Base-by-base conservation (phyloP, 2,329 filamentous ascomycete species). In the Neonectria ditissima region DNA sequence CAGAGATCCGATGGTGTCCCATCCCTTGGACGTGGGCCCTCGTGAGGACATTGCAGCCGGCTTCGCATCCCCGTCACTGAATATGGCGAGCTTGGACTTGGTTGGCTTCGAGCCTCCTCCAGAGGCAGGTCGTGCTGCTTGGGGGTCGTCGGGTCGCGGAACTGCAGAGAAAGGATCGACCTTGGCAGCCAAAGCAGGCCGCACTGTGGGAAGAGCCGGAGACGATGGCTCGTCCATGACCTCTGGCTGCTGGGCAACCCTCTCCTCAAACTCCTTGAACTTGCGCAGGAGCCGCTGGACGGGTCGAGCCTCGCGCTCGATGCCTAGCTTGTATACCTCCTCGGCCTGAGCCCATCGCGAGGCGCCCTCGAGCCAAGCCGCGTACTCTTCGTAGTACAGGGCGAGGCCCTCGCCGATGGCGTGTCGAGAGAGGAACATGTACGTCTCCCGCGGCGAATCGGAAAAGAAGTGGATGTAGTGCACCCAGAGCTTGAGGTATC, bases 331-430 rank as follows among this genome's bases (percentile, higher is more conserved):
- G 77, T 97, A 98, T 1, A 99, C 92, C 78, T 99, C 96, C 72
- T 97, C 94, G 1, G 96, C 95, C 78, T 99, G 96, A 22, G 84
- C 86, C 92, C 93, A 97, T 67, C 95, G 86, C 14, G 89, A 92
- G 7, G 90, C 92, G 37, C 88, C 85, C 80, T 99, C 96, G 7
- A 99, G 83, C 93, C 94, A 98, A 1, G 89, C 91, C 1, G 96
- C 94, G 76, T 97, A 99, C 75, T 98, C 96, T 77, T 99, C 96
- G 79, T 99, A 99, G 78, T 94, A 99, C 4, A 98, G 83, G 2
- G 96, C 96, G 3, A 99, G 86, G 1, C 86, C 84, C 74, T 97
- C 94, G 65, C 95, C 96, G 64, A 99, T 93, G 66, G 86, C 86
- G 76, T 99, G 94, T 54, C 94, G 91, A 13, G 95, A 91, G 37